Evolutionary conservation across 2,329 filamentous ascomycete species (phyloP).

Genomic region (Blumeria hordei): DNA sequence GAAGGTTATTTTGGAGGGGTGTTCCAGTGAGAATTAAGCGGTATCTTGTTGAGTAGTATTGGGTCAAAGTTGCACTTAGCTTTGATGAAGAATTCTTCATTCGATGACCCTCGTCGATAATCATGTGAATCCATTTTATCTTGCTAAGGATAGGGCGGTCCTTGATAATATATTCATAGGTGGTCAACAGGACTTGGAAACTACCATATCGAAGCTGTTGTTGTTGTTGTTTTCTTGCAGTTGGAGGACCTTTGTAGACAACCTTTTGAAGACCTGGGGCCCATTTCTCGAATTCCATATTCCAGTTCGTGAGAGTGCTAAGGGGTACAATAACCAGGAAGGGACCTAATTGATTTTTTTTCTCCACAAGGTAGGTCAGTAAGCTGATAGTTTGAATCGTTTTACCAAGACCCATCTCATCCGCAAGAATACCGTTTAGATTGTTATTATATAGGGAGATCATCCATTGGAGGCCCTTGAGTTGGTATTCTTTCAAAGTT

Average conservation of each 20-base stretch:
- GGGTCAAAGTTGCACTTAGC: slow-evolving; percentile 77
- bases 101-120: slow-evolving; percentile 95
- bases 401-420: slow-evolving; percentile 99
- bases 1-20: slow-evolving; percentile 86
- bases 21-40: slow-evolving; percentile 94
- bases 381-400: slow-evolving; percentile 97
- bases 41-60: slow-evolving; percentile 87
- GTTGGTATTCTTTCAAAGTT: slow-evolving; percentile 83
- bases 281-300: slow-evolving; percentile 97
- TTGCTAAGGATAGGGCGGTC: slow-evolving; percentile 86
- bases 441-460: slow-evolving; percentile 99
- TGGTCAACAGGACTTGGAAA: slow-evolving; percentile 91
- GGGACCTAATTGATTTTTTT: slow-evolving; percentile 73
- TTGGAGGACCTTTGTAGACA: slow-evolving; percentile 92
- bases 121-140: slow-evolving; percentile 99
- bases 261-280: slow-evolving; percentile 67
- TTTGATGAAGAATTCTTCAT: slow-evolving; percentile 99
- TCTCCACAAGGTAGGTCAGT: slow-evolving; percentile 91
- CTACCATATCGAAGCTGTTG: slow-evolving; percentile 82
- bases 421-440: slow-evolving; percentile 90
- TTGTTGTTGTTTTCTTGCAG: slow-evolving; percentile 68
- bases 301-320: slow-evolving; percentile 97
- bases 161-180: slow-evolving; percentile 99
- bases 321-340: slow-evolving; percentile 93
- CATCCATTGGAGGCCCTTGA: slow-evolving; percentile 99